A percentile compares a stretch with the other conserved stretches of the same genome.
phyloP scores from a whole-genome alignment of 1,284 basidiomycete species.

The Ganoderma boninense region DNA sequence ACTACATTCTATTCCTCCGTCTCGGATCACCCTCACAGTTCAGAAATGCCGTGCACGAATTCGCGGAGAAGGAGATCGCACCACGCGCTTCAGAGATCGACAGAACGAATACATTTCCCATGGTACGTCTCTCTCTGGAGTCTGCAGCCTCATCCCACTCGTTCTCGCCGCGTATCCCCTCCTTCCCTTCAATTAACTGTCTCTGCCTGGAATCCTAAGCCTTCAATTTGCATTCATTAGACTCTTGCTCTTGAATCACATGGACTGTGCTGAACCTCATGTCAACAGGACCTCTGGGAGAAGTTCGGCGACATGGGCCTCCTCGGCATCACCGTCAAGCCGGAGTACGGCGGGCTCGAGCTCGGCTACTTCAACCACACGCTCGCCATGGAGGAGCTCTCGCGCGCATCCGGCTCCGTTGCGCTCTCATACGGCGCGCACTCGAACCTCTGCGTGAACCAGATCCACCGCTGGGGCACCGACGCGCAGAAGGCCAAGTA shows the following conservation, averaged over 20 bases:
- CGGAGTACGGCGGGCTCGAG: conserved; percentile 81
- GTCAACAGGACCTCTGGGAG: conserved; percentile 82
- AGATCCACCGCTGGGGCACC: conserved; percentile 90
- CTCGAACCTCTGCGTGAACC: conserved; percentile 91
- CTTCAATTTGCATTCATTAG: not conserved
- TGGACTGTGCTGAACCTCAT: conserved; percentile 5
- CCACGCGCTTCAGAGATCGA: conserved; percentile 88
- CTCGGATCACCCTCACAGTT: conserved; percentile 60
- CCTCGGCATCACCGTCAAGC: conserved; percentile 84
- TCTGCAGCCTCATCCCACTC: too few relatives aligned
- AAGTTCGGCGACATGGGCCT: conserved; percentile 90
- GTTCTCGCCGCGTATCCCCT: not conserved
- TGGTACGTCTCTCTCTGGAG: conserved; percentile 55
- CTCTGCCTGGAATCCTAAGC: not conserved
- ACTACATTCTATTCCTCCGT: not conserved
- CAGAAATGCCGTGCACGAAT: conserved; percentile 77
- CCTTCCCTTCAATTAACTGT: not conserved
- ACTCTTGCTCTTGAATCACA: not conserved
- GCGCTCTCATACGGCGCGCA: conserved; percentile 95
- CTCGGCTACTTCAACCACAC: conserved; percentile 90
- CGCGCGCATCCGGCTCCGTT: conserved; percentile 88
- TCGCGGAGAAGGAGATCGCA: conserved; percentile 83
- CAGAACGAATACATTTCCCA: conserved; percentile 81
- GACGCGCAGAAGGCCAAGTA: conserved; percentile 88
- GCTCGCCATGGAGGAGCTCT: conserved; percentile 93